A percentile compares a stretch with the other conserved stretches of the same genome.
Conservation (phyloP, 805 yeast genomes). For the Zygosaccharomyces pseudorouxii region DNA sequence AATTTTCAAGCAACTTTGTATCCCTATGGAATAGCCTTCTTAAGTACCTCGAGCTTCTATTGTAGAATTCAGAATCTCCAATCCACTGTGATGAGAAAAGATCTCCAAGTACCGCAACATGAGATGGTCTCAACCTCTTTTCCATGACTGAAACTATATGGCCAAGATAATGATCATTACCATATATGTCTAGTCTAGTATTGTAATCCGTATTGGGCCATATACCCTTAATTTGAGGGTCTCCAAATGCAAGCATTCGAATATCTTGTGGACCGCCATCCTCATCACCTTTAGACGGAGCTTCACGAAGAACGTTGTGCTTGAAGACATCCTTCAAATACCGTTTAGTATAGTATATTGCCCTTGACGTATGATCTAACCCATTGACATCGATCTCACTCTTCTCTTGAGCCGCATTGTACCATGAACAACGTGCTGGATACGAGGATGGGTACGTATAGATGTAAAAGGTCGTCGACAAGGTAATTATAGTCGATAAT, state of each 20-base stretch:
- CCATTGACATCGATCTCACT: slow-evolving; percentile 6
- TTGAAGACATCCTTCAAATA: slow-evolving; percentile 32
- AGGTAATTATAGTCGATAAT: slow-evolving; percentile 35
- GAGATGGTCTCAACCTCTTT: slow-evolving; percentile 61
- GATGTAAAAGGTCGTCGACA: slow-evolving; percentile 55
- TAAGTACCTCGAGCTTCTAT: slow-evolving; percentile 69
- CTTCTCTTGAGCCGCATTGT: slow-evolving; percentile 16
- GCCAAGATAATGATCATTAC: slow-evolving; percentile 85
- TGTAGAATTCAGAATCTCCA: slow-evolving; percentile 74
- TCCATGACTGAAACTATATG: slow-evolving; percentile 72
- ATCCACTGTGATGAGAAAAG: slow-evolving; percentile 94
- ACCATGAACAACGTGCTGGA: slow-evolving; percentile 59
- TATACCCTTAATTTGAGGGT: slow-evolving; percentile 93
- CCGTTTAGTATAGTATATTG: slow-evolving; percentile 26
- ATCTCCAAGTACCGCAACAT: slow-evolving; percentile 90
- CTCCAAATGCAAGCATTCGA: slow-evolving; percentile 80
- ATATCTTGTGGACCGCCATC: slow-evolving; percentile 41
- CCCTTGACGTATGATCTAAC: slow-evolving; percentile 15
- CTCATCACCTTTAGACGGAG: not conserved
- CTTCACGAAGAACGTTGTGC: slow-evolving; percentile 9
- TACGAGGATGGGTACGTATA: slow-evolving; percentile 70
- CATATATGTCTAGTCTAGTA: slow-evolving; percentile 75
- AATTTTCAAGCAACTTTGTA: slow-evolving; percentile 50
- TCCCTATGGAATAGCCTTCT: slow-evolving; percentile 66
- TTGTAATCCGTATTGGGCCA: slow-evolving; percentile 67